Evolutionary conservation across 495 filamentous ascomycete genomes (phyloP).

Genomic region (Penicillium pulvis): DNA sequence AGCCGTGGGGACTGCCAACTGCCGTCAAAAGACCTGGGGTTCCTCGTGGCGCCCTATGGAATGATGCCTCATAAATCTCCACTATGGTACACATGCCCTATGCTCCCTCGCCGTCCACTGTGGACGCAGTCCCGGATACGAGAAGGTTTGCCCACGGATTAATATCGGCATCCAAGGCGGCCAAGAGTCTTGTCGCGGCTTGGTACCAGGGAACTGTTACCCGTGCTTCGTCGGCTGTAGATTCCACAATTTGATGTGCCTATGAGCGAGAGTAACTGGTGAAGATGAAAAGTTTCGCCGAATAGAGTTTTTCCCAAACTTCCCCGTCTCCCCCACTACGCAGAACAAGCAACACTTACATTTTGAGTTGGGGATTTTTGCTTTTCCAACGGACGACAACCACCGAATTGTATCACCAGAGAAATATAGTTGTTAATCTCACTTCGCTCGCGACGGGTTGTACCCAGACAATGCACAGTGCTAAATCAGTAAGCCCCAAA

Average conservation of each 20-base stretch:
- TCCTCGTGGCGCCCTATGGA: not conserved
- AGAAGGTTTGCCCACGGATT: not conserved
- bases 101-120: not conserved
- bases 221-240: not conserved
- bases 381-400: not conserved
- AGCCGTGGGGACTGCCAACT: not conserved
- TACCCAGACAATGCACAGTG: not conserved
- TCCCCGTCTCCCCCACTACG: not conserved
- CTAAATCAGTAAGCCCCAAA: not conserved
- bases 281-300: not conserved
- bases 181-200: not conserved
- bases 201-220: too few relatives aligned
- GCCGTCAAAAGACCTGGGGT: not conserved
- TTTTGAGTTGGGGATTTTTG: not conserved
- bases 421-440: not conserved
- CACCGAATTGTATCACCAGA: not conserved
- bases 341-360: not conserved
- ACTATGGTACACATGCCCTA: not conserved
- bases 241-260: not conserved
- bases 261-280: not conserved
- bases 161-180: not conserved
- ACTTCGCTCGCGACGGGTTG: not conserved
- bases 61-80: not conserved
- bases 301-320: not conserved
- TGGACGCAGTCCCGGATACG: not conserved